Evolutionary conservation across 2,329 filamentous ascomycete genomes (phyloP), one percentile per base, ranked within the genome.

Genomic region (Pyricularia sp.): DNA sequence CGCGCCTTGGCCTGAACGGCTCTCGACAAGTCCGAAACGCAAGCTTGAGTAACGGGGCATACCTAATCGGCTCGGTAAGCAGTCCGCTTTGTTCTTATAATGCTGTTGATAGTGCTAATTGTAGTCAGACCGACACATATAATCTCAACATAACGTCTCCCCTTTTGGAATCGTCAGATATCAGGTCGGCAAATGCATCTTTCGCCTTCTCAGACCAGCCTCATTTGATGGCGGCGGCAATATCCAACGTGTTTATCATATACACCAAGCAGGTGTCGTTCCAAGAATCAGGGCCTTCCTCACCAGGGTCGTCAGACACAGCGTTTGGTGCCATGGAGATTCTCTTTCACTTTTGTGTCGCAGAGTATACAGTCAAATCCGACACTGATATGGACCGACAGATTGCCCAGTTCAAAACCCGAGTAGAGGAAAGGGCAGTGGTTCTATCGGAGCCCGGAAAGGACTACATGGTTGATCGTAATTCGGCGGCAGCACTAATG

Each of bases 331-430:
- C 72, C 24, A 65, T 69, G 9, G 72, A 74, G 65, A 67, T 71
- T 16, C 65, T 73, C 12, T 68, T 73, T n/a, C 70, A 72, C 40
- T 70, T 74, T 55, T 73, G 72, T 61, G 69, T 71, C 63, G 70
- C 70, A 64, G 69, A 67, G 3, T 73, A 72, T 67, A 60, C 66
- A 10, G 66, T 66, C 1, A 60, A 61, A 1, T 62, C 66, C 67
- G 7, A 64, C 70, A 13, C 53, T 67, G 33, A 68, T 66, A 24
- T 68, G 22, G 24, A 30, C 10, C 35, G 19, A n/a, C 9, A 5
- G 13, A 26, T 6, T 28, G 4, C 33, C n/a, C 24, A 13, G 19
- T 10, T 40, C 9, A 9, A 9, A 30, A 28, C 59, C 4, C 26
- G 19, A 33, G 59, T 19, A 60, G 59, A 24, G 22, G 53, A 28